Evolutionary conservation across 352 stramenopile genomes (phyloP).

Genomic region (Pythium brassicae): DNA sequence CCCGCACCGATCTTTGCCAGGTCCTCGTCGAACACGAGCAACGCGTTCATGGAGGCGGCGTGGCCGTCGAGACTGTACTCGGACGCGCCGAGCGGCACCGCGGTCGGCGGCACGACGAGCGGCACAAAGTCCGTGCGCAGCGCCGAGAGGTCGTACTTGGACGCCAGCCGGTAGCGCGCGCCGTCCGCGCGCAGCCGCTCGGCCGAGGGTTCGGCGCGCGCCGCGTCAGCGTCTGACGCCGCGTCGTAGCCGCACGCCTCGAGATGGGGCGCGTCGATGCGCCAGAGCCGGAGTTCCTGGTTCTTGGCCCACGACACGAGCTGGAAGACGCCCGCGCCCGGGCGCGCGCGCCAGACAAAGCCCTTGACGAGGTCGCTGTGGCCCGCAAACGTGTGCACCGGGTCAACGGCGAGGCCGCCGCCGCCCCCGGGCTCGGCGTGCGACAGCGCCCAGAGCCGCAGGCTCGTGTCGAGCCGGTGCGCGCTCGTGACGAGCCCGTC

Average conservation of each 20-base stretch:
- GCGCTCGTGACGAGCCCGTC: constrained; percentile 76
- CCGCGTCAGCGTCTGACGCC: constrained; percentile 23
- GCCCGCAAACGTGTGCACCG: constrained; percentile 58
- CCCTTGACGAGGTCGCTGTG: constrained; percentile 61
- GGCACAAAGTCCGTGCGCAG: constrained; percentile 77
- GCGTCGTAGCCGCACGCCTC: constrained; percentile 58
- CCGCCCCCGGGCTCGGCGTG: constrained; percentile 14
- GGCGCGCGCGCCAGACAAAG: constrained; percentile 58
- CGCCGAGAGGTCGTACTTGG: constrained; percentile 63
- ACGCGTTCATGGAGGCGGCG: constrained; percentile 35
- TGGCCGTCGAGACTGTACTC: constrained; percentile 63
- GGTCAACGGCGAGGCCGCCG: constrained; percentile 22
- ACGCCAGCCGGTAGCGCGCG: constrained; percentile 24
- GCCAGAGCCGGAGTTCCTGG: constrained; percentile 73
- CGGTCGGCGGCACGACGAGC: constrained; percentile 57
- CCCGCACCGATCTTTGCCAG: constrained; percentile 42
- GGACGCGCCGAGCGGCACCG: constrained; percentile 48
- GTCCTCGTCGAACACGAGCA: constrained; percentile 70
- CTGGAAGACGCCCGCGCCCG: constrained; percentile 45
- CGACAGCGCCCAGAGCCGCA: constrained; percentile 66
- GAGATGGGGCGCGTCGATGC: constrained; percentile 55
- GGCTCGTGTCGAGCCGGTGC: constrained; percentile 50
- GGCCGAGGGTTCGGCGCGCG: constrained; percentile 2
- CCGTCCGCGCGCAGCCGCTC: constrained; percentile 24
- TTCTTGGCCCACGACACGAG: constrained; percentile 81